Evolutionary conservation across 768 basidiomycete genomes (phyloP).

Genomic region (Lentinula sp.): DNA sequence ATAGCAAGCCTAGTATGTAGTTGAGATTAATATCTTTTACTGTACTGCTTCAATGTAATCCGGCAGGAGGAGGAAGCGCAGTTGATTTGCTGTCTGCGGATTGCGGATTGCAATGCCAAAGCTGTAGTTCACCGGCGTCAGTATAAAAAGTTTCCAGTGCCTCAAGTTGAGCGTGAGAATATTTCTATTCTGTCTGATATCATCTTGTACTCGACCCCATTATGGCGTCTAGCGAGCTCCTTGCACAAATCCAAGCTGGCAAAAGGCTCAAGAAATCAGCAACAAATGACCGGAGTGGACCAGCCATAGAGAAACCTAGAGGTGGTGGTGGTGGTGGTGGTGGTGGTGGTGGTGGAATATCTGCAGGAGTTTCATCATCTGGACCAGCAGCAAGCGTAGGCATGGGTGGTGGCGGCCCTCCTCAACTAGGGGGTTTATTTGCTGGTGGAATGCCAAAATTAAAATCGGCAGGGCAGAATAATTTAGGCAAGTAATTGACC

Average conservation of each 20-base stretch:
- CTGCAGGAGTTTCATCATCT: slow-evolving; percentile 21
- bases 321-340: slow-evolving; percentile 32
- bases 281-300: slow-evolving; percentile 79
- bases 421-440: slow-evolving; percentile 80
- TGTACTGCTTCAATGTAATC: not conserved
- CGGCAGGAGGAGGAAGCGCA: not conserved
- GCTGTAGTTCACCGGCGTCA: not conserved
- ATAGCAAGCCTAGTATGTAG: not conserved
- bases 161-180: not conserved
- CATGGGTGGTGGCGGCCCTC: slow-evolving; percentile 47
- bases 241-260: slow-evolving; percentile 80
- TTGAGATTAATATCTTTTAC: not conserved
- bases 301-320: slow-evolving; percentile 44
- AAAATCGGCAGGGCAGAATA: slow-evolving; percentile 67
- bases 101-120: not conserved
- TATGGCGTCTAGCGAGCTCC: slow-evolving; percentile 73
- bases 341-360: slow-evolving; percentile 27
- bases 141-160: not conserved
- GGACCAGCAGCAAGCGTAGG: slow-evolving; percentile 16
- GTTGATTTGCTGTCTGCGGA: not conserved
- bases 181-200: not conserved
- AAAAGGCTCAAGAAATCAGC: slow-evolving; percentile 76
- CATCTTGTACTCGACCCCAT: not conserved
- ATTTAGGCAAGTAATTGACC: slow-evolving; percentile 36
- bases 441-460: slow-evolving; percentile 90